Percentiles rank a stretch among this genome's conserved stretches.
These are phyloP conservation scores for Acacia acuminata DNA, from an alignment of 306 rosid genomes.

Conservation along the genomic window DNA sequence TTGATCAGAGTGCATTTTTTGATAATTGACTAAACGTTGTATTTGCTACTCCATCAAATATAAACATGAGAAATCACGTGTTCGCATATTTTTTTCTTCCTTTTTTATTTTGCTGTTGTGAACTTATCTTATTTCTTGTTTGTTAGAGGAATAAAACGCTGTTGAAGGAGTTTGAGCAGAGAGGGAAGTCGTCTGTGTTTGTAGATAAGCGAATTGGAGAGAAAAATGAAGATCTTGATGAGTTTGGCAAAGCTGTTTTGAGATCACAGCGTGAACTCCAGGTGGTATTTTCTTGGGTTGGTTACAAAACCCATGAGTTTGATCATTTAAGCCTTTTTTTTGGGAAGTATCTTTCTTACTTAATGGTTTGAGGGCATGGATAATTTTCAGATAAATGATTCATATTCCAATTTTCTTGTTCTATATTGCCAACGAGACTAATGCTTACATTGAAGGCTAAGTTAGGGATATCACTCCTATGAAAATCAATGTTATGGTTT, in stretches of 20 bases:
- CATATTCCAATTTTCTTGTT: background rate
- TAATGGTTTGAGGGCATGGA: background rate
- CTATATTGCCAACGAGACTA: background rate
- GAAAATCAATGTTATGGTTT: background rate
- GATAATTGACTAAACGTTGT: background rate
- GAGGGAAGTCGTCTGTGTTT: slow-evolving; percentile 62
- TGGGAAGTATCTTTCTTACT: background rate
- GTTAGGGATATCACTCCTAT: background rate
- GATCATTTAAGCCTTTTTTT: background rate
- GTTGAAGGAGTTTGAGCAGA: slow-evolving; percentile 75
- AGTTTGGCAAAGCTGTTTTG: slow-evolving; percentile 78
- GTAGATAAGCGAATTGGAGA: slow-evolving; percentile 86
- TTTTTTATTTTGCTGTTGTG: background rate
- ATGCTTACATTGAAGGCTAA: background rate
- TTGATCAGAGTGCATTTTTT: background rate
- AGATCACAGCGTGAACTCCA: slow-evolving; percentile 84
- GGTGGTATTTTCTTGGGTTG: slow-evolving; percentile 38
- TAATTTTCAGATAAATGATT: background rate
- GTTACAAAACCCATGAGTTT: background rate
- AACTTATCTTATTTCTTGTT: slow-evolving; percentile 5
- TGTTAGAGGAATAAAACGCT: slow-evolving; percentile 78
- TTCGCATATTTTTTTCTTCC: background rate
- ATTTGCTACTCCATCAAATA: background rate
- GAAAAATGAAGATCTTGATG: slow-evolving; percentile 61
- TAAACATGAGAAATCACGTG: background rate